Evolutionary conservation across 108 stramenopile species (phyloP).

Genomic region (Cyclostephanos tholiformis): DNA sequence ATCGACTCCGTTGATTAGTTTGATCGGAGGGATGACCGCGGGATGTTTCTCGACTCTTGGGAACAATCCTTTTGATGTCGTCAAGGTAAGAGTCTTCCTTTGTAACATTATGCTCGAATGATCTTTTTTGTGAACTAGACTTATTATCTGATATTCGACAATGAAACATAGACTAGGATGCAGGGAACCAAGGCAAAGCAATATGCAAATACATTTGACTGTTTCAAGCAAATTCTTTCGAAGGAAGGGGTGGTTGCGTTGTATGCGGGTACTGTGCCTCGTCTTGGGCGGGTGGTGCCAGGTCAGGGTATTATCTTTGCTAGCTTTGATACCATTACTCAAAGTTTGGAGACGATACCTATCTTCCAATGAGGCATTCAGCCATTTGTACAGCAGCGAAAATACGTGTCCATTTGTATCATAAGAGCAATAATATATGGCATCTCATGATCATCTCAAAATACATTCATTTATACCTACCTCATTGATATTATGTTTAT

Average conservation of each 20-base stretch:
- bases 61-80: slow-evolving; percentile 98
- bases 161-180: slow-evolving; percentile 82
- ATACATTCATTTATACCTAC: too few relatives aligned
- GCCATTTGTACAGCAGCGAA: too few relatives aligned
- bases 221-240: slow-evolving; percentile 86
- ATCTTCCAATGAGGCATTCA: slow-evolving; percentile 58
- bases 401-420: too few relatives aligned
- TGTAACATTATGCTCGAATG: background rate
- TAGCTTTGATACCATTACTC: slow-evolving; percentile 93
- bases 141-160: background rate
- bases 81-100: slow-evolving; percentile 63
- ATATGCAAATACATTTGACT: slow-evolving; percentile 90
- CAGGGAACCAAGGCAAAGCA: slow-evolving; percentile 91
- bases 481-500: too few relatives aligned
- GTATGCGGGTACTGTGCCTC: slow-evolving; percentile 95
- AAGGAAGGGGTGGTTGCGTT: slow-evolving; percentile 90
- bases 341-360: slow-evolving; percentile 57
- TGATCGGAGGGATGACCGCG: slow-evolving; percentile 97
- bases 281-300: slow-evolving; percentile 92
- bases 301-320: slow-evolving; percentile 99
- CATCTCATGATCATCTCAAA: too few relatives aligned
- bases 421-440: too few relatives aligned
- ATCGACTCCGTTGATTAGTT: slow-evolving; percentile 78
- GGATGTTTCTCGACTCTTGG: slow-evolving; percentile 96
- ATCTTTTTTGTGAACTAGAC: slow-evolving; percentile 4